phyloP scores from a whole-genome alignment of 768 basidiomycete genomes.

The Trametes maxima region DNA sequence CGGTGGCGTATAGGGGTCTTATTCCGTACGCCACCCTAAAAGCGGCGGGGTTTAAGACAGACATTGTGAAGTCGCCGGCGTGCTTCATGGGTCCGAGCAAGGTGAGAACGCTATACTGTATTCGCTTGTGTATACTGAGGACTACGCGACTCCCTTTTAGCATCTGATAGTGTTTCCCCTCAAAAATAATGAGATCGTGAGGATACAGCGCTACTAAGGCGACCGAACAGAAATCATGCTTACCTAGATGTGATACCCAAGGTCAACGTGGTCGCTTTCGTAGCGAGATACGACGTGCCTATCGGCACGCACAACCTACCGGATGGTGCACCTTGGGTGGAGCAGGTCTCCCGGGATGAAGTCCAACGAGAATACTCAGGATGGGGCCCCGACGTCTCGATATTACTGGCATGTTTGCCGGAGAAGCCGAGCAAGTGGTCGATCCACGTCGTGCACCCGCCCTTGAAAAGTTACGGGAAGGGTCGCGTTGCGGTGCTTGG shows the following conservation, averaged over 20 bases:
- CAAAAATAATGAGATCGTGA: conserved; percentile 43
- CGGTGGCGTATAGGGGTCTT: conserved; percentile 52
- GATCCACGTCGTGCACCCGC: conserved; percentile 51
- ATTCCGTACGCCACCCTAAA: conserved; percentile 43
- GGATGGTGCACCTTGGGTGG: conserved; percentile 40
- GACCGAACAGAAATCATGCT: neutral
- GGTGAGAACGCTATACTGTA: neutral
- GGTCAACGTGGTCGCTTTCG: conserved; percentile 47
- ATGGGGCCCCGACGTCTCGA: conserved; percentile 48
- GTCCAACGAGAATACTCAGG: conserved; percentile 40
- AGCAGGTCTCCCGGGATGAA: conserved; percentile 41
- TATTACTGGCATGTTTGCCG: conserved; percentile 46
- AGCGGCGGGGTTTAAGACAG: conserved; percentile 45
- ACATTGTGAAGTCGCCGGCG: conserved; percentile 38
- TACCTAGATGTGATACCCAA: neutral
- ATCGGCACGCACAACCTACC: conserved; percentile 18
- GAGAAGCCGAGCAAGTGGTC: conserved; percentile 52
- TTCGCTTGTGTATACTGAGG: neutral
- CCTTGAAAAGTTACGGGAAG: conserved; percentile 45
- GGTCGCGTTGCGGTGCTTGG: conserved; percentile 27
- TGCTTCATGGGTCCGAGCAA: conserved; percentile 47
- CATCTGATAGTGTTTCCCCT: conserved; percentile 58
- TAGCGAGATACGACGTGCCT: conserved; percentile 33
- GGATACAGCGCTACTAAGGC: neutral
- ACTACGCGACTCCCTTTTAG: conserved; percentile 30